Conservation (phyloP, 1,139 yeast genomes). For the Debaryomycetaceae sp. region DNA sequence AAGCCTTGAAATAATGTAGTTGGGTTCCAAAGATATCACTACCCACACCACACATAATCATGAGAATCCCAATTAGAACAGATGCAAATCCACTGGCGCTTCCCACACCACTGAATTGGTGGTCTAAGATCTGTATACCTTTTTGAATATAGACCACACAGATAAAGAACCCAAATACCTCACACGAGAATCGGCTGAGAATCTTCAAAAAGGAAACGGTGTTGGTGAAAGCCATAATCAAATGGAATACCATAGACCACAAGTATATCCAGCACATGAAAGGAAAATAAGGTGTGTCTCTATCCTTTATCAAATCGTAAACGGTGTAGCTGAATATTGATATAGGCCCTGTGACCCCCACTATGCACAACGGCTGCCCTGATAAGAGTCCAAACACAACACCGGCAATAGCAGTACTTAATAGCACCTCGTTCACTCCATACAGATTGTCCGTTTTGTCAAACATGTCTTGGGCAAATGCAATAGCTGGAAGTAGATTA, state of each 20-base stretch:
- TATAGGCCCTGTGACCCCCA: slow-evolving; percentile 97
- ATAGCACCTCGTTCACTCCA: slow-evolving; percentile 85
- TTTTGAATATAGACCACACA: slow-evolving; percentile 88
- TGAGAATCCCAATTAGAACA: slow-evolving; percentile 65
- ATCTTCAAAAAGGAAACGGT: slow-evolving; percentile 65
- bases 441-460: slow-evolving; percentile 81
- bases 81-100: slow-evolving; percentile 71
- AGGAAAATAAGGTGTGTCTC: slow-evolving; percentile 73
- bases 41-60: slow-evolving; percentile 72
- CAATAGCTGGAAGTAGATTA: slow-evolving; percentile 87
- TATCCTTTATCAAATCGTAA: slow-evolving; percentile 67
- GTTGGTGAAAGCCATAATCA: slow-evolving; percentile 67
- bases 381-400: slow-evolving; percentile 78
- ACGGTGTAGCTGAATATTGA: slow-evolving; percentile 90
- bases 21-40: slow-evolving; percentile 57
- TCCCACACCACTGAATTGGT: slow-evolving; percentile 55
- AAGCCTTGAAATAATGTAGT: slow-evolving; percentile 57
- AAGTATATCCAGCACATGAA: slow-evolving; percentile 95
- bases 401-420: slow-evolving; percentile 86
- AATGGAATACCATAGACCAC: slow-evolving; percentile 86
- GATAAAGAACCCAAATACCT: slow-evolving; percentile 89
- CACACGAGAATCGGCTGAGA: slow-evolving; percentile 84
- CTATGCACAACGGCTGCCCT: slow-evolving; percentile 92
- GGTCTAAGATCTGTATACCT: slow-evolving; percentile 74
- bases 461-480: slow-evolving; percentile 97